Conservation (phyloP, 768 basidiomycete genomes). For the Leccinum ochraceum region DNA sequence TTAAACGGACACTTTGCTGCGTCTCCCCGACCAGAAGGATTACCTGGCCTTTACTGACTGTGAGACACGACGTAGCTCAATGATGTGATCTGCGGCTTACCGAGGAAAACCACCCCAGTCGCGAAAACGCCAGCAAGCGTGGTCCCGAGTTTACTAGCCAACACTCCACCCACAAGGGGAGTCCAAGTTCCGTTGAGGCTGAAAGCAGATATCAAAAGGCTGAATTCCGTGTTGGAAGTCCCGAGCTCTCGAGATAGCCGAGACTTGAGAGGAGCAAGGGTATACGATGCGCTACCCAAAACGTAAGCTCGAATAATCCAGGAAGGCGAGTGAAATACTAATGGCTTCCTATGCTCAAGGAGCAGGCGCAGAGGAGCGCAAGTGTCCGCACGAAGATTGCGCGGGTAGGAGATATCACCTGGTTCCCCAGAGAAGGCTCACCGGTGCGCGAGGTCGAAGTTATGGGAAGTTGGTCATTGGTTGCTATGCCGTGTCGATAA, state of each 20-base stretch:
- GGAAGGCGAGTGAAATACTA: constrained; percentile 47
- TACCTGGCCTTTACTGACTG: constrained; percentile 50
- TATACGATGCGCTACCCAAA: constrained; percentile 59
- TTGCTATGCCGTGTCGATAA: background rate
- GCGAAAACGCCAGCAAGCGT: constrained; percentile 71
- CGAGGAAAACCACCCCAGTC: constrained; percentile 68
- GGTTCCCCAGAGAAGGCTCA: constrained; percentile 1
- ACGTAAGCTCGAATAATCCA: constrained; percentile 4
- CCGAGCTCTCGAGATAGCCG: constrained; percentile 66
- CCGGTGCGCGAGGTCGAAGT: background rate
- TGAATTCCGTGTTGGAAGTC: constrained; percentile 76
- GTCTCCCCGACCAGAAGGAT: constrained; percentile 69
- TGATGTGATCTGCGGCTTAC: constrained; percentile 32
- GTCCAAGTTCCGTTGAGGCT: constrained; percentile 78
- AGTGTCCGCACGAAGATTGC: constrained; percentile 54
- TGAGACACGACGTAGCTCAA: constrained; percentile 9
- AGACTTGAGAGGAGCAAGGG: constrained; percentile 78
- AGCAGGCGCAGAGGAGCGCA: constrained; percentile 71
- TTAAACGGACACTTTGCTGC: constrained; percentile 57
- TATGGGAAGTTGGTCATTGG: background rate
- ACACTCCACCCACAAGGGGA: constrained; percentile 73
- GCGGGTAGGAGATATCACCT: constrained; percentile 29
- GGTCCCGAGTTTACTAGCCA: constrained; percentile 71
- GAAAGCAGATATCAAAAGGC: constrained; percentile 73
- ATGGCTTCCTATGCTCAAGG: constrained; percentile 74